Evolutionary conservation across 176 grass and related monocot genomes (phyloP).

Genomic region (Guadua angustifolia): DNA sequence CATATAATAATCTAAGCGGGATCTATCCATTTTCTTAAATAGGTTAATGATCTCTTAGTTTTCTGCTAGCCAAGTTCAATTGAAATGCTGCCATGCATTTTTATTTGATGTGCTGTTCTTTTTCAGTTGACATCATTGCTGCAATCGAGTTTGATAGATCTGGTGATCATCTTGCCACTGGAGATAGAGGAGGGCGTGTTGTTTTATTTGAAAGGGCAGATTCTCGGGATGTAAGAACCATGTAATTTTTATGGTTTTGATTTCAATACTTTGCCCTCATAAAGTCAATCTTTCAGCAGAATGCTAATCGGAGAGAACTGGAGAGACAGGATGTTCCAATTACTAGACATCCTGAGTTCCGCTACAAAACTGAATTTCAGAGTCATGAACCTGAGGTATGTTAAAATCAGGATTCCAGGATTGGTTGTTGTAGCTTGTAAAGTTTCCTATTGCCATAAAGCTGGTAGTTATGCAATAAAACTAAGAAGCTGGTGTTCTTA

Average conservation of each 20-base stretch:
- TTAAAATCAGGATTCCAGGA: constrained; percentile 15
- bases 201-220: constrained; percentile 94
- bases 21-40: constrained; percentile 21
- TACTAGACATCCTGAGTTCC: constrained; percentile 73
- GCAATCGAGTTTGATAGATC: constrained; percentile 96
- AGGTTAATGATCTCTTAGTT: constrained; percentile 1
- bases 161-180: constrained; percentile 91
- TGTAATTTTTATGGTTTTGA: constrained; percentile 20
- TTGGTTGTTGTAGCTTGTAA: not conserved
- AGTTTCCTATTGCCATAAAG: not conserved
- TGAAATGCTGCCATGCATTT: constrained; percentile 26
- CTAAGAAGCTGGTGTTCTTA: not conserved
- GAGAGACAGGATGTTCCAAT: constrained; percentile 77
- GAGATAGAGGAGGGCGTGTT: constrained; percentile 89
- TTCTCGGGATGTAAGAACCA: constrained; percentile 62
- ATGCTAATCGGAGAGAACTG: constrained; percentile 67
- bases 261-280: constrained; percentile 46
- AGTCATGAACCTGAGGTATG: constrained; percentile 91
- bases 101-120: constrained; percentile 45
- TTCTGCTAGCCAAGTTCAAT: constrained; percentile 22
- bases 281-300: constrained; percentile 48
- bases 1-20: constrained; percentile 17
- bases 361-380: constrained; percentile 92
- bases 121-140: constrained; percentile 90
- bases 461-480: not conserved